Evolutionary conservation across 176 grass and related monocot genomes (phyloP).

Genomic region (Phragmites australis): DNA sequence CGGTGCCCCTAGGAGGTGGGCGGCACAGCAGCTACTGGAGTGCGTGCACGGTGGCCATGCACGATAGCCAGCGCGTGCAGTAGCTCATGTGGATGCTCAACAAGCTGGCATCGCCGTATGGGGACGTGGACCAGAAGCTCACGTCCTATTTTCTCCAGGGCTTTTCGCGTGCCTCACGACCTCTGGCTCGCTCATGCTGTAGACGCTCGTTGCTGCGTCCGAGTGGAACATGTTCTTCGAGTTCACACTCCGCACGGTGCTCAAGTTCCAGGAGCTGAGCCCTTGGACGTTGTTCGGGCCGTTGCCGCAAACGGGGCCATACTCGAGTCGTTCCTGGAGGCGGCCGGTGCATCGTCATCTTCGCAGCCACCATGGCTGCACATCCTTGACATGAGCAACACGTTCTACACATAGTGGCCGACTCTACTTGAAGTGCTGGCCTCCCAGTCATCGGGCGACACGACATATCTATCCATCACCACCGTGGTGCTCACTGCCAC

Average conservation of each 20-base stretch:
- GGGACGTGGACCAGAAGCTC: slow-evolving; percentile 89
- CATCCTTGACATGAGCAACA: slow-evolving; percentile 94
- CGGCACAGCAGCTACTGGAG: slow-evolving; percentile 66
- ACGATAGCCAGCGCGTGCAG: slow-evolving; percentile 82
- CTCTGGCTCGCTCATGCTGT: slow-evolving; percentile 63
- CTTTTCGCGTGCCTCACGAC: slow-evolving; percentile 76
- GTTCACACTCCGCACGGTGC: slow-evolving; percentile 71
- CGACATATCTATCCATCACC: slow-evolving; percentile 85
- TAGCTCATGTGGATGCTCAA: slow-evolving; percentile 98
- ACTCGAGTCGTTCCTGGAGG: slow-evolving; percentile 78
- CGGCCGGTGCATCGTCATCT: slow-evolving; percentile 6
- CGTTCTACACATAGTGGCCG: slow-evolving; percentile 99
- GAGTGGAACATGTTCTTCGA: slow-evolving; percentile 79
- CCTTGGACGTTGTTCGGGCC: slow-evolving; percentile 87
- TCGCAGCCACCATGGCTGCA: slow-evolving; percentile 59
- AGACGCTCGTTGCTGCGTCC: slow-evolving; percentile 59
- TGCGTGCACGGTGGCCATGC: slow-evolving; percentile 66
- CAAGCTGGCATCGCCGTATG: slow-evolving; percentile 85
- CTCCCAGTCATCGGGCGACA: slow-evolving; percentile 81
- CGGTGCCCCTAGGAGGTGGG: slow-evolving; percentile 52
- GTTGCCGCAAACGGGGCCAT: slow-evolving; percentile 92
- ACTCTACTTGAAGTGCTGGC: slow-evolving; percentile 88
- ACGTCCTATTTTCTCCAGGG: slow-evolving; percentile 87
- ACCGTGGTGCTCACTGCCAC: slow-evolving; percentile 55
- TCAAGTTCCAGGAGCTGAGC: slow-evolving; percentile 90